A percentile compares a stretch with the other conserved stretches of the same genome.
These are phyloP conservation scores for Santalum album DNA, from an alignment of 164 flowering plant genomes.

Conservation along the genomic window DNA sequence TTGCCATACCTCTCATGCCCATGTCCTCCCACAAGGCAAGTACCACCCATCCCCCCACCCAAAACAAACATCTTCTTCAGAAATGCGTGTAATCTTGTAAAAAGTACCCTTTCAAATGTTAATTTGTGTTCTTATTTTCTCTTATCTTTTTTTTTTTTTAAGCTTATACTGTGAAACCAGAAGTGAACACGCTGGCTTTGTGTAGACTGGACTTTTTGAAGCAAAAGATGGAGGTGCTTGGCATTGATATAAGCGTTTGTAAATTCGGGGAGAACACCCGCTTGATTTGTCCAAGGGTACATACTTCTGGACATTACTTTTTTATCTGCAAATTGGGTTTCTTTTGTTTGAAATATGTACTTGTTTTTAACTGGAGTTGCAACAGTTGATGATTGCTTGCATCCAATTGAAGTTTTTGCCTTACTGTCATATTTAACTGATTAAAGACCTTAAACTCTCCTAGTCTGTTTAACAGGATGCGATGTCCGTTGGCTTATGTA, in stretches of 20 bases:
- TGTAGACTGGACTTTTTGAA: slow-evolving; percentile 15
- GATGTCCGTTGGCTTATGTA: no score
- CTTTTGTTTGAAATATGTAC: neutral
- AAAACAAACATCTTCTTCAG: slow-evolving; percentile 29
- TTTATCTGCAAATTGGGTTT: neutral
- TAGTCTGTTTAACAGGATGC: no score
- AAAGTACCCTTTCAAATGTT: neutral
- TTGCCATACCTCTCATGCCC: slow-evolving; percentile 10
- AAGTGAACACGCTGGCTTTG: slow-evolving; percentile 7
- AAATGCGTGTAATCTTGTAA: slow-evolving; percentile 21
- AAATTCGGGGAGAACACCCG: slow-evolving; percentile 27
- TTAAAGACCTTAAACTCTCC: no score
- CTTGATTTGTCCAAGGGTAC: slow-evolving; percentile 47
- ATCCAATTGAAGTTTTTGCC: no score
- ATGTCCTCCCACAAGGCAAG: slow-evolving; percentile 10
- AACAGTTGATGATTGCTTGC: no score
- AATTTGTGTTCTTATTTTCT: neutral
- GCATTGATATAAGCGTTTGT: slow-evolving; percentile 21
- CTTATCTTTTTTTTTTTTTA: slow-evolving; percentile 7
- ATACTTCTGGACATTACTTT: neutral
- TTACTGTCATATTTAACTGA: no score
- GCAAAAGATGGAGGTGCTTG: slow-evolving; percentile 29
- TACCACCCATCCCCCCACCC: slow-evolving; percentile 15
- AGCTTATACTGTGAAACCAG: slow-evolving; percentile 17
- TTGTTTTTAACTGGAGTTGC: neutral